Percentiles rank a stretch among this genome's conserved stretches.
Conservation (phyloP, 2,329 filamentous ascomycete species). For the Penicillium sp. region DNA sequence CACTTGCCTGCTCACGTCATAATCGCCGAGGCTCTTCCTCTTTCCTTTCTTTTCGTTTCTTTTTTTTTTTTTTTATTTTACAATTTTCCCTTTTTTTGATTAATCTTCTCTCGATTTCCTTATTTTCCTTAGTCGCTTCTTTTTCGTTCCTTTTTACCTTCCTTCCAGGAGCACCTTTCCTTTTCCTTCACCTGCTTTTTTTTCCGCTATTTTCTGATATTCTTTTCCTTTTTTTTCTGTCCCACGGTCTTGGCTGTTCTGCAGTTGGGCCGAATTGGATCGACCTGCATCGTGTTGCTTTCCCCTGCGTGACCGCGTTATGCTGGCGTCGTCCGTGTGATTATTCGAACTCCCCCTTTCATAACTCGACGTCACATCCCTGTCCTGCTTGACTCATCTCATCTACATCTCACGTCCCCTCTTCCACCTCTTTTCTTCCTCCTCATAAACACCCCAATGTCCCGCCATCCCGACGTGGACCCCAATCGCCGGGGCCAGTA, state of each 20-base stretch:
- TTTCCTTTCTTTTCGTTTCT: slow-evolving; percentile 18
- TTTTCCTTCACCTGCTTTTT: slow-evolving; percentile 1
- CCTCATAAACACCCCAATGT: slow-evolving; percentile 39
- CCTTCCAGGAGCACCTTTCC: neutral
- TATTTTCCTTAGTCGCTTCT: slow-evolving; percentile 13
- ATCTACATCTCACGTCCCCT: slow-evolving; percentile 16
- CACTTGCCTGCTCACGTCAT: slow-evolving; percentile 31
- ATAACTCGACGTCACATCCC: slow-evolving; percentile 29
- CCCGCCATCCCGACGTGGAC: slow-evolving; percentile 46
- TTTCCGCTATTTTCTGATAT: neutral
- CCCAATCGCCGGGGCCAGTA: slow-evolving; percentile 49
- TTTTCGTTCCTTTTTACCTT: neutral
- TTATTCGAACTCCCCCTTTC: slow-evolving; percentile 18
- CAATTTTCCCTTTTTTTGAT: slow-evolving; percentile 16
- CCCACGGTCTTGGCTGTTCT: slow-evolving; percentile 10
- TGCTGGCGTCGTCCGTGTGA: slow-evolving; percentile 28
- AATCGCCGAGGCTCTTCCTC: slow-evolving; percentile 29
- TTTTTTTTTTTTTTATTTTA: slow-evolving; percentile 16
- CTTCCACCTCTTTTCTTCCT: slow-evolving; percentile 24
- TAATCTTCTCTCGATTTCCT: slow-evolving; percentile 19
- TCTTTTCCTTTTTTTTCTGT: neutral
- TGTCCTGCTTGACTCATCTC: slow-evolving; percentile 29
- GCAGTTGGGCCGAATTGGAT: slow-evolving; percentile 9
- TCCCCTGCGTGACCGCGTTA: slow-evolving; percentile 30
- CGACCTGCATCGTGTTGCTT: slow-evolving; percentile 15